phyloP scores from a whole-genome alignment of 2,329 filamentous ascomycete genomes.

The Kalmusia sp. region DNA sequence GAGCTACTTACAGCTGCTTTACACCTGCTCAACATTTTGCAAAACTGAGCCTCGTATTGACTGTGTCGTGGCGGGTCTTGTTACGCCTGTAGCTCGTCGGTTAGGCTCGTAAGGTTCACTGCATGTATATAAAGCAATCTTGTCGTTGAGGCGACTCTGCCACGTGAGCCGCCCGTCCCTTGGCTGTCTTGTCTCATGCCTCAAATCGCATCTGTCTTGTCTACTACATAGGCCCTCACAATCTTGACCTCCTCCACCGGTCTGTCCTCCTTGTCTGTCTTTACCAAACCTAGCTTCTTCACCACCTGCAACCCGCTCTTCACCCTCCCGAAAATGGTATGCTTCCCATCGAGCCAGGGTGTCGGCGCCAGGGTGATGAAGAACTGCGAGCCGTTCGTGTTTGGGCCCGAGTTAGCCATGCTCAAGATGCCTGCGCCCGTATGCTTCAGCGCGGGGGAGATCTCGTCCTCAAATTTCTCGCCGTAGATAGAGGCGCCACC shows the following conservation, averaged over 20 bases:
- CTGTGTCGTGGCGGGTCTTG: too few relatives aligned
- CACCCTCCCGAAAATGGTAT: constrained; percentile 94
- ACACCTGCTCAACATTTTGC: not conserved
- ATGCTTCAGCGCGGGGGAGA: constrained; percentile 78
- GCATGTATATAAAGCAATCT: too few relatives aligned
- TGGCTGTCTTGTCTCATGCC: constrained; percentile 33
- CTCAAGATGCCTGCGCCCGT: constrained; percentile 91
- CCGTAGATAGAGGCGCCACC: constrained; percentile 91
- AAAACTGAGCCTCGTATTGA: too few relatives aligned
- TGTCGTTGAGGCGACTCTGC: too few relatives aligned
- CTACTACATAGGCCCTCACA: constrained; percentile 72
- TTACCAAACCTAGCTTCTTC: constrained; percentile 85
- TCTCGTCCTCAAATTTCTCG: constrained; percentile 94
- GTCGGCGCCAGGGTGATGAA: constrained; percentile 94
- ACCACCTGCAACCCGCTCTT: constrained; percentile 84
- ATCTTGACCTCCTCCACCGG: constrained; percentile 86
- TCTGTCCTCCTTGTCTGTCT: constrained; percentile 80
- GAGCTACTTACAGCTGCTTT: not conserved
- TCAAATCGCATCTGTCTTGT: constrained; percentile 56
- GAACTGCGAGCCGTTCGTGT: constrained; percentile 96
- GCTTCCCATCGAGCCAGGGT: constrained; percentile 95
- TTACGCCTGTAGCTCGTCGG: too few relatives aligned
- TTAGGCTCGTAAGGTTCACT: too few relatives aligned
- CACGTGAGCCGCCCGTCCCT: not conserved
- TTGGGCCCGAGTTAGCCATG: constrained; percentile 94